Percentiles rank a stretch among this genome's conserved stretches.
phyloP scores from a whole-genome alignment of 2,329 filamentous ascomycete genomes.

The Aspergillus vadensis region DNA sequence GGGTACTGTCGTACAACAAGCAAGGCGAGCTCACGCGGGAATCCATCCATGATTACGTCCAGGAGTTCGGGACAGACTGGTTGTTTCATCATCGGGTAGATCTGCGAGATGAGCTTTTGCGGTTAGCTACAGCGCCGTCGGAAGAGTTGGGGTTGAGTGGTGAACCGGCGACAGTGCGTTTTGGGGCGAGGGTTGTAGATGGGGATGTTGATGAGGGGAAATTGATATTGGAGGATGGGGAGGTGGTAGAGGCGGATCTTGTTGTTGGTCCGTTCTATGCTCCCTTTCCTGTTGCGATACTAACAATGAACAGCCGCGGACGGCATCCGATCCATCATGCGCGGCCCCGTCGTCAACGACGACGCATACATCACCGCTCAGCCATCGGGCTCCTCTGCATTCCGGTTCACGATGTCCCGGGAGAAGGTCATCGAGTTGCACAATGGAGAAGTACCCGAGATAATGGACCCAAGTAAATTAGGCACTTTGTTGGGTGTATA shows the following conservation, averaged over 20 bases:
- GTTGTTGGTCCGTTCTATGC: neutral
- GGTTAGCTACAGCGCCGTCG: slow-evolving; percentile 8
- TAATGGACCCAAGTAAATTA: neutral
- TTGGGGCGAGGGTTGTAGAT: neutral
- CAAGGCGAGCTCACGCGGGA: neutral
- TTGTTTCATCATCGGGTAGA: slow-evolving; percentile 12
- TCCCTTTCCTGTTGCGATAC: neutral
- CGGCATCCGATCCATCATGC: slow-evolving; percentile 14
- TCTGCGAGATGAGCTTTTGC: slow-evolving; percentile 12
- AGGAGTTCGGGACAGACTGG: slow-evolving; percentile 11
- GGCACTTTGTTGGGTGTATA: neutral
- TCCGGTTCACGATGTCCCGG: slow-evolving; percentile 13
- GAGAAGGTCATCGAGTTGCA: neutral
- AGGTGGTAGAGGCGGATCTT: neutral
- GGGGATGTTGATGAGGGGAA: neutral
- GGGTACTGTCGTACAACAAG: slow-evolving; percentile 1
- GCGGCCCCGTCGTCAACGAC: slow-evolving; percentile 1
- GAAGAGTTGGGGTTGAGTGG: slow-evolving; percentile 7
- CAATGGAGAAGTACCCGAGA: neutral
- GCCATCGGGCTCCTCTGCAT: slow-evolving; percentile 9
- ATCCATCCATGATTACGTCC: neutral
- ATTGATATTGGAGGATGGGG: neutral
- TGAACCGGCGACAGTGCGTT: slow-evolving; percentile 1
- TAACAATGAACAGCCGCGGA: slow-evolving; percentile 8
- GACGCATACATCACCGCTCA: neutral